A percentile compares a stretch with the other conserved stretches of the same genome.
phyloP scores from a whole-genome alignment of 352 stramenopile species.

The Halophytophthora polymorphica region DNA sequence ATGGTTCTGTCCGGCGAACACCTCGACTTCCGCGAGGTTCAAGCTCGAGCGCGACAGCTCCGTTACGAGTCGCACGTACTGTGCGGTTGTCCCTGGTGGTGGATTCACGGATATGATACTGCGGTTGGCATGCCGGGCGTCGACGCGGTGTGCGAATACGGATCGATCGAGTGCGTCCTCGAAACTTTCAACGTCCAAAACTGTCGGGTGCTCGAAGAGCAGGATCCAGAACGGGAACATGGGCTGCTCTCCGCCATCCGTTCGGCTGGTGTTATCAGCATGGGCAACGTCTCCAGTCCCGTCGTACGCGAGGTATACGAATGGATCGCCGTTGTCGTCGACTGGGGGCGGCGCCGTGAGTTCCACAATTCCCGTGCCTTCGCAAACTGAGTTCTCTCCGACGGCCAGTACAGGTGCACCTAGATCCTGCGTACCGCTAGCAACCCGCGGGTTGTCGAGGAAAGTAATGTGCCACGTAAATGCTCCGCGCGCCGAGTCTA shows the following conservation, averaged over 20 bases:
- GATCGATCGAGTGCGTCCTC: constrained; percentile 40
- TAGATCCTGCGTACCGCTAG: neutral
- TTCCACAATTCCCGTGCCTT: constrained; percentile 28
- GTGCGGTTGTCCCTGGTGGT: constrained; percentile 37
- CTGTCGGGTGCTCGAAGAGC: constrained; percentile 56
- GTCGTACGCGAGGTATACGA: constrained; percentile 32
- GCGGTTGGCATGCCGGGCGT: constrained; percentile 15
- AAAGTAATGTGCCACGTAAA: constrained; percentile 78
- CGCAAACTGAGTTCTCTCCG: constrained; percentile 37
- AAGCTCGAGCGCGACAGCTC: constrained; percentile 38
- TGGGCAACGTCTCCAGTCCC: constrained; percentile 11
- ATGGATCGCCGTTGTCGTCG: constrained; percentile 44
- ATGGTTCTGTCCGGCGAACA: constrained; percentile 55
- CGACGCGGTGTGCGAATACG: constrained; percentile 44
- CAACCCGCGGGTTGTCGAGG: constrained; percentile 30
- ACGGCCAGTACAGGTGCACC: constrained; percentile 21
- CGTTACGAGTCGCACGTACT: constrained; percentile 62
- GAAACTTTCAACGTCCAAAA: constrained; percentile 63
- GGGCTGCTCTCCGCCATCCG: constrained; percentile 19
- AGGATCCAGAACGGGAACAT: constrained; percentile 84
- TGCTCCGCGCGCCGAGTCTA: constrained; percentile 33
- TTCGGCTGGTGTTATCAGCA: neutral
- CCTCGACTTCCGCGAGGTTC: constrained; percentile 72
- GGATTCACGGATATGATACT: constrained; percentile 47
- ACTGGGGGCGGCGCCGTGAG: constrained; percentile 30